Conservation (phyloP, 1,284 basidiomycete genomes). For the Leccinum fallax region DNA sequence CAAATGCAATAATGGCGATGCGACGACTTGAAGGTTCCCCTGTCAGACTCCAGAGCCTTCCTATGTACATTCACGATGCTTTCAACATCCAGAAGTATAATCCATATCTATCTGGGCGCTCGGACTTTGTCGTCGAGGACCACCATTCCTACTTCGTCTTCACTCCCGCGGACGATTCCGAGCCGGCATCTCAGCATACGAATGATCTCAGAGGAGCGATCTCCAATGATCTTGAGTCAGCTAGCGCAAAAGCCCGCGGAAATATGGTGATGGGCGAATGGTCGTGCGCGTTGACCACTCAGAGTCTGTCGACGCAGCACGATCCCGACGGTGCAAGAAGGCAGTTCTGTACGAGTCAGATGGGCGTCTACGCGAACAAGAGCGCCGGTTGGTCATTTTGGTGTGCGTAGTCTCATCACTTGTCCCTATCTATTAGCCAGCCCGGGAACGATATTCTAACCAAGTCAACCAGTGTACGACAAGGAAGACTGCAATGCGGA, state of each 20-base stretch:
- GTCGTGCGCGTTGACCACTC: too few relatives aligned
- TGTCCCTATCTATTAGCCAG: too few relatives aligned
- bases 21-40: conserved; percentile 17
- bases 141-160: conserved; percentile 80
- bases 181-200: conserved; percentile 53
- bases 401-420: too few relatives aligned
- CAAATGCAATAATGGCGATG: conserved; percentile 27
- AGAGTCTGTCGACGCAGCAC: too few relatives aligned
- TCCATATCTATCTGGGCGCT: conserved; percentile 53
- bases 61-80: conserved; percentile 76
- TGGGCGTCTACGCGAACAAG: too few relatives aligned
- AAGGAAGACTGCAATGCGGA: too few relatives aligned
- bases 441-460: too few relatives aligned
- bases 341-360: too few relatives aligned
- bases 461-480: too few relatives aligned
- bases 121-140: conserved; percentile 76
- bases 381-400: too few relatives aligned
- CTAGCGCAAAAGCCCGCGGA: conserved; percentile 45
- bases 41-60: conserved; percentile 42
- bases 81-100: conserved; percentile 66
- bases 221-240: conserved; percentile 41
- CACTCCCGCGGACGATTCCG: conserved; percentile 46
- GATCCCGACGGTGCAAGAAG: too few relatives aligned
- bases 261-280: conserved; percentile 57
- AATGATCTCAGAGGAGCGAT: conserved; percentile 48